phyloP scores from a whole-genome alignment of 2,329 filamentous ascomycete species.

The Curvularia sp. region DNA sequence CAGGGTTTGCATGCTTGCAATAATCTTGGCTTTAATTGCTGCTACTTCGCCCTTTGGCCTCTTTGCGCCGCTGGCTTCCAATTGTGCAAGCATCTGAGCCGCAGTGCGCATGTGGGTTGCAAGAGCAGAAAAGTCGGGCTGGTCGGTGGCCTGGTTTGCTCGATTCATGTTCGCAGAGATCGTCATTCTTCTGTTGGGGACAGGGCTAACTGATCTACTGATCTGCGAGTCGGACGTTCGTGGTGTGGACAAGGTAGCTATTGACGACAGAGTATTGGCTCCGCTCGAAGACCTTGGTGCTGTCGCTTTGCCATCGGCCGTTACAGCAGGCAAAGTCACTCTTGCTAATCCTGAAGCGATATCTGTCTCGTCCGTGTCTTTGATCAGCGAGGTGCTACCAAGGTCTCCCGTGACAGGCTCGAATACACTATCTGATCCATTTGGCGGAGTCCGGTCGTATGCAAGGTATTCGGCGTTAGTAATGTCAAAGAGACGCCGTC shows the following conservation, averaged over 20 bases:
- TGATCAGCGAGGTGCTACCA: constrained; percentile 74
- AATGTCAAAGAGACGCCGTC: constrained; percentile 60
- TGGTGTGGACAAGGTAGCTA: constrained; percentile 69
- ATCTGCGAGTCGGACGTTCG: constrained; percentile 72
- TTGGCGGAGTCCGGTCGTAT: constrained; percentile 54
- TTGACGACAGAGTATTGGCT: constrained; percentile 65
- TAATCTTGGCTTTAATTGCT: constrained; percentile 84
- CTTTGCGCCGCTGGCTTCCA: constrained; percentile 81
- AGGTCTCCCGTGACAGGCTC: constrained; percentile 82
- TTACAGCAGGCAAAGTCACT: constrained; percentile 36
- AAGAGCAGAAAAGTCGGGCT: constrained; percentile 81
- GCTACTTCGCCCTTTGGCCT: constrained; percentile 81
- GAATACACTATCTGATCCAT: constrained; percentile 74
- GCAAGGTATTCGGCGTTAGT: constrained; percentile 67
- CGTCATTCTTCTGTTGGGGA: constrained; percentile 66
- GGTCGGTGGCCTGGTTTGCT: constrained; percentile 65
- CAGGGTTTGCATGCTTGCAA: constrained; percentile 86
- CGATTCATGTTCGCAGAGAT: constrained; percentile 59
- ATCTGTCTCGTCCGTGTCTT: constrained; percentile 60
- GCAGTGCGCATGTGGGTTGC: constrained; percentile 88
- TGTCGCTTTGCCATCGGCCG: constrained; percentile 33
- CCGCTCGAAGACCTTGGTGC: constrained; percentile 68
- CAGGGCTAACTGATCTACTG: constrained; percentile 73
- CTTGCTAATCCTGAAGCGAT: constrained; percentile 43
- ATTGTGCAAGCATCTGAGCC: constrained; percentile 84